Evolutionary conservation across 352 stramenopile genomes (phyloP).

Genomic region (Pythium vanterpoolii): DNA sequence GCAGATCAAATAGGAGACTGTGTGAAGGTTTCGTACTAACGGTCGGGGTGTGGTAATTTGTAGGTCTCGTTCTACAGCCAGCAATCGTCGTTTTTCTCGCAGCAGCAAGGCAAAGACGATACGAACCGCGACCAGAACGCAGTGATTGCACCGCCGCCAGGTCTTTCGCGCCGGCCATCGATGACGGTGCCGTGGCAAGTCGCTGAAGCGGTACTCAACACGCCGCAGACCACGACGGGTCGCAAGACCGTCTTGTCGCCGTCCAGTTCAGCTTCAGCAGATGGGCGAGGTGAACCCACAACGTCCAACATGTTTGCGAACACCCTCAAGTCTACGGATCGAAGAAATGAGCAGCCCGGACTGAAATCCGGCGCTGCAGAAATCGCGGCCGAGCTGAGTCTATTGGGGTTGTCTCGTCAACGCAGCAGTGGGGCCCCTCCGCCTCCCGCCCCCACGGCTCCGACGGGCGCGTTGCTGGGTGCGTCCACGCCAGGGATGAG

Average conservation of each 20-base stretch:
- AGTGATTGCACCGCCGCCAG: constrained; percentile 60
- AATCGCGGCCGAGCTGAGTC: constrained; percentile 62
- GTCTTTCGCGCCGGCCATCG: constrained; percentile 67
- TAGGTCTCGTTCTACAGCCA: constrained; percentile 68
- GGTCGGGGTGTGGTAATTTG: neutral
- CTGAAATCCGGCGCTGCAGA: constrained; percentile 62
- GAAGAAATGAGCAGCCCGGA: constrained; percentile 25
- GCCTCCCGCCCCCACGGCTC: constrained; percentile 12
- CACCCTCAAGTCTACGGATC: constrained; percentile 17
- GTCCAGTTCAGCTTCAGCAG: constrained; percentile 23
- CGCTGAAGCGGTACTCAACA: constrained; percentile 78
- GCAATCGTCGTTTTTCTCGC: constrained; percentile 68
- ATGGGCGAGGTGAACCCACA: constrained; percentile 4
- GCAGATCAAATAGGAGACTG: neutral
- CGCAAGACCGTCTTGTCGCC: constrained; percentile 60
- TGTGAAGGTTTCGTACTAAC: neutral
- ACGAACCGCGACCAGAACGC: constrained; percentile 57
- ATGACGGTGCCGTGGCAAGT: constrained; percentile 88
- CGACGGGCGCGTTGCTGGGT: constrained; percentile 15
- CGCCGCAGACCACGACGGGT: constrained; percentile 60
- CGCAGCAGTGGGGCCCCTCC: constrained; percentile 31
- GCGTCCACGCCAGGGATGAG: constrained; percentile 32
- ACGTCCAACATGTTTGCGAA: constrained; percentile 47
- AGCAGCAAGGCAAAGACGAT: constrained; percentile 60
- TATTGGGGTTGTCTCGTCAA: constrained; percentile 42